Evolutionary conservation across 352 stramenopile species (phyloP), one percentile per base, ranked within the genome.

Genomic region (Salisapilia sapeloensis): DNA sequence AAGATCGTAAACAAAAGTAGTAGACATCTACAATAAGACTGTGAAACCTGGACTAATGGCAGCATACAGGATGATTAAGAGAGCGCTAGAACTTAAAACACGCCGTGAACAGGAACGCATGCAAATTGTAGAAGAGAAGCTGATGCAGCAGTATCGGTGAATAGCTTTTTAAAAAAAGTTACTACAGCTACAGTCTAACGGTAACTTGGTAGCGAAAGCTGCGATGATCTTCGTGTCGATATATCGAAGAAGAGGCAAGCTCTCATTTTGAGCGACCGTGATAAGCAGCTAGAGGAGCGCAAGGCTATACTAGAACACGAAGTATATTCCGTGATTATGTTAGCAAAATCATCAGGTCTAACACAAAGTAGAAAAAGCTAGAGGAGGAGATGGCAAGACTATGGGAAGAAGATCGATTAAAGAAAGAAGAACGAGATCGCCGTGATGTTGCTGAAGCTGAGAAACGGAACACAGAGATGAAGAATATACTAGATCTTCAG

Each of bases 1-100:
- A 87, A 23, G 67, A 84, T 14, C 54, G 71, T 37, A 87, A 87
- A 38, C 54, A 72, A 33, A 82, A 79, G 67, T 84, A 40, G 7
- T 51, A 36, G 9, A 16, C 10, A 9, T 3, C 15, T n/a, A 24
- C 21, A n/a, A n/a, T n/a, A n/a, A n/a, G n/a, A n/a, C n/a, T n/a
- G n/a, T n/a, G n/a, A n/a, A n/a, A n/a, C n/a, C n/a, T n/a, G n/a
- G 4, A 30, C 21, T 39, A 19, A 19, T 16, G 21, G 3, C 4
- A 3, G 33, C 3, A 5, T 31, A 1, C 28, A 78, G 66, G 3
- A 87, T 87, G 71, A 81, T 87, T 22, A 54, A 75, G 20, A 53
- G 67, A 2, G 71, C 71, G 8, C 35, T 80, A 23, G 71, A 78
- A 35, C 57, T 87, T 15, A 84, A 84, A 35, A 44, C 65, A 7